Evolutionary conservation across 2,329 filamentous ascomycete species (phyloP), one percentile per base, ranked within the genome.

Genomic region (Xylariaceae sp.): DNA sequence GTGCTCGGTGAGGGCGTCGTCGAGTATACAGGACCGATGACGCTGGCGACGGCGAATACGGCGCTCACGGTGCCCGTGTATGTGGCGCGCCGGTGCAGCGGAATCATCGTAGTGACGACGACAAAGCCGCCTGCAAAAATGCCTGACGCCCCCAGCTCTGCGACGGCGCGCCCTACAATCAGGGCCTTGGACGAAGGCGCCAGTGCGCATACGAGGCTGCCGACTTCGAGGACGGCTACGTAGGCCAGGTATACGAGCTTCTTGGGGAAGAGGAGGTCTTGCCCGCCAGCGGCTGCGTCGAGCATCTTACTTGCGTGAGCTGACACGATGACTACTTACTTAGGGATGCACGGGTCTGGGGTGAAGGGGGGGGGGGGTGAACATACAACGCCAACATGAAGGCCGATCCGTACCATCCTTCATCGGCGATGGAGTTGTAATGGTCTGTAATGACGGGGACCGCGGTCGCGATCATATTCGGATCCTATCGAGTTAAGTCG

Each of bases 141-240:
- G 9, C 63, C 63, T 12, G 61, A 61, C 42, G 48, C 52, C 19
- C 74, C 74, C 6, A 75, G 55, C 12, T 74, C 74, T 6, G 67
- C 70, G 3, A 76, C 56, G 2, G 73, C 73, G 0, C 74, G 71
- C 1, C 74, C 74, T 16, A 74, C 58, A 21, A 76, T 73, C 21
- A 76, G 71, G 19, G 67, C 56, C 1, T 69, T 64, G 0, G 74
- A 75, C 1, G 59, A 70, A 0, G 73, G 70, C 1, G 73, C 74
- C 0, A 71, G 54, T 0, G 70, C 75, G 21, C 72, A 75, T 7
- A 75, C 60, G 6, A 75, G 52, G 16, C 69, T 70, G 0, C 74
- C 74, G 2, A 63, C 46, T 12, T 71, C 70, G 26, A 74, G 26
- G 26, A 5, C 26, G 26, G n/a, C n/a, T n/a, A n/a, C n/a, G n/a